Conservation (phyloP, 2,329 filamentous ascomycete genomes). For the Stylonectria norvegica region DNA sequence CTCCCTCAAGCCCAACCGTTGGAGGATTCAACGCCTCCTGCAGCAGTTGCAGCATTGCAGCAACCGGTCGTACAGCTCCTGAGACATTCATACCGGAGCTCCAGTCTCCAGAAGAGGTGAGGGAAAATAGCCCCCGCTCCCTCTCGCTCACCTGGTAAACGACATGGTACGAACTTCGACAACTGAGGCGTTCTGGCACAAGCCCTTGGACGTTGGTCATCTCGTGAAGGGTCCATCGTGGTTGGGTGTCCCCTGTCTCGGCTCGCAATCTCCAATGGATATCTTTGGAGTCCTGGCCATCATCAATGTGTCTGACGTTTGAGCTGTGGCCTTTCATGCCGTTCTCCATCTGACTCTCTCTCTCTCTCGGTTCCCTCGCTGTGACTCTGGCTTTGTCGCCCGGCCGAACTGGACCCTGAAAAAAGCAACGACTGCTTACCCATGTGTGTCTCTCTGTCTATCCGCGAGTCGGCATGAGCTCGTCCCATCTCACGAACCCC, state of each 20-base stretch:
- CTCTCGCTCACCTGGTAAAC: no score
- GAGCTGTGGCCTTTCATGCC: background rate
- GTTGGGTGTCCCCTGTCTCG: no score
- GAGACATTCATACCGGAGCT: no score
- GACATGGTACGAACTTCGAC: background rate
- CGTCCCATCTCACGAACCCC: constrained; percentile 13
- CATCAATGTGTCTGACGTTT: constrained; percentile 2
- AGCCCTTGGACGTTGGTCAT: no score
- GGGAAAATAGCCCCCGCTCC: no score
- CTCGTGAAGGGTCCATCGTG: no score
- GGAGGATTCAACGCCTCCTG: background rate
- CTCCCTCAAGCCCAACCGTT: background rate
- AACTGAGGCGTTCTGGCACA: background rate
- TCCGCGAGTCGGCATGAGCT: constrained; percentile 6
- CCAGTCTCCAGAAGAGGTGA: no score
- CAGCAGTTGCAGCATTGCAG: background rate
- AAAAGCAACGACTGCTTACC: constrained; percentile 3
- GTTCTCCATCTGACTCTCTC: constrained; percentile 4
- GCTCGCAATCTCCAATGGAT: no score
- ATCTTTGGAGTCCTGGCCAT: no score
- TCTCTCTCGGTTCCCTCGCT: constrained; percentile 4
- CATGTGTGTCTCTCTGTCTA: constrained; percentile 6
- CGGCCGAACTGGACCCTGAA: constrained; percentile 22
- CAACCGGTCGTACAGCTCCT: no score
- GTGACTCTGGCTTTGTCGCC: background rate